Evolutionary conservation across 495 filamentous ascomycete genomes (phyloP).

Genomic region (Aspergillus taichungensis): DNA sequence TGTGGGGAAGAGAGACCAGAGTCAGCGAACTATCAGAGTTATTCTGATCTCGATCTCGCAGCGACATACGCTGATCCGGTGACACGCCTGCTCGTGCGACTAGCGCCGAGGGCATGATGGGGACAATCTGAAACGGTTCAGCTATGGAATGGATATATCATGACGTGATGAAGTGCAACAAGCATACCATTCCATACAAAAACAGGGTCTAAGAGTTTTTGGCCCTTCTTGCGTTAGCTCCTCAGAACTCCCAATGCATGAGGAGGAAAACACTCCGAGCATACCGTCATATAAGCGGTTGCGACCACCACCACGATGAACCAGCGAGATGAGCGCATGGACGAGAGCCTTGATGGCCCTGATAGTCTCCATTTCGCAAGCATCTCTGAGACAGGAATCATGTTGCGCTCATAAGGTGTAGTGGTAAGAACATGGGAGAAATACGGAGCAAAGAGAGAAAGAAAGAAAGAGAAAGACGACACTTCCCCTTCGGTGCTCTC

Average conservation of each 20-base stretch:
- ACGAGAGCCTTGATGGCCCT: constrained; percentile 7
- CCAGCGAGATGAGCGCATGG: constrained; percentile 10
- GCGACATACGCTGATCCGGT: constrained; percentile 12
- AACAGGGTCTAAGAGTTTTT: constrained; percentile 6
- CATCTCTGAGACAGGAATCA: no score
- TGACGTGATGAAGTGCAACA: not conserved
- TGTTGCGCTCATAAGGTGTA: no score
- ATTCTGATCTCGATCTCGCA: not conserved
- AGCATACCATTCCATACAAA: constrained; percentile 13
- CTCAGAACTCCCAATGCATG: no score
- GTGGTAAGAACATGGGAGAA: no score
- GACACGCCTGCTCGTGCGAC: constrained; percentile 12
- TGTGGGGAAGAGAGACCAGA: not conserved
- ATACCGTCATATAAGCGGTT: constrained; percentile 10
- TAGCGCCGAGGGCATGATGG: constrained; percentile 14
- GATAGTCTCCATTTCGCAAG: not conserved
- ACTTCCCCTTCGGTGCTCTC: no score
- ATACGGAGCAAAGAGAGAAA: no score
- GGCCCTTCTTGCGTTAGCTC: not conserved
- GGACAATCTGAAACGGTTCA: constrained; percentile 11
- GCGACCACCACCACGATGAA: constrained; percentile 11
- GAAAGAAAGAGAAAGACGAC: no score
- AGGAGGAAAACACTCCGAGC: not conserved
- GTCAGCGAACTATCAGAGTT: not conserved
- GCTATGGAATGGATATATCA: not conserved